Evolutionary conservation across 2,329 filamentous ascomycete genomes (phyloP).

Genomic region (Phialocephala sp.): DNA sequence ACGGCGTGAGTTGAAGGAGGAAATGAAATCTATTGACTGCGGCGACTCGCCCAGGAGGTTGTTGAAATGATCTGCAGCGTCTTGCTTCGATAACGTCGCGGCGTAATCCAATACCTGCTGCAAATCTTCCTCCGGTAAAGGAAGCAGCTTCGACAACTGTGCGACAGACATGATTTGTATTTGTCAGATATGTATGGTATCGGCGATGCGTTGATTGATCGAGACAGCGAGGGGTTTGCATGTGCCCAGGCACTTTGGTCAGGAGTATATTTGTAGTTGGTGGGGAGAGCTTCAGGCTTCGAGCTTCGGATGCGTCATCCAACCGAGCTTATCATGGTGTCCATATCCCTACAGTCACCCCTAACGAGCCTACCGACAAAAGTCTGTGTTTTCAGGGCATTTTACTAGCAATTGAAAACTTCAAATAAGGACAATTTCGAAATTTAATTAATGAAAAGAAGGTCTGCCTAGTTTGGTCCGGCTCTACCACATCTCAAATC

Average conservation of each 20-base stretch:
- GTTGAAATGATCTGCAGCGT: slow-evolving; percentile 83
- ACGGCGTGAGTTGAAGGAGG: slow-evolving; percentile 73
- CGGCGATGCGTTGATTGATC: neutral
- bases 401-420: too few relatives aligned
- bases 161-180: slow-evolving; percentile 52
- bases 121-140: slow-evolving; percentile 83
- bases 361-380: too few relatives aligned
- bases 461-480: too few relatives aligned
- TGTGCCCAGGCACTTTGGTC: neutral
- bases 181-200: neutral
- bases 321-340: too few relatives aligned
- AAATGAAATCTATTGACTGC: slow-evolving; percentile 73
- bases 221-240: neutral
- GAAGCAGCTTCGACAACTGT: slow-evolving; percentile 80
- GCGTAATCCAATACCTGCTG: slow-evolving; percentile 86
- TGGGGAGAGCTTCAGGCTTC: neutral
- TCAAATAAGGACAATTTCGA: too few relatives aligned
- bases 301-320: neutral
- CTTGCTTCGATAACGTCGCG: slow-evolving; percentile 74
- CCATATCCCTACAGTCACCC: too few relatives aligned
- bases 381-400: too few relatives aligned
- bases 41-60: slow-evolving; percentile 88
- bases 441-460: too few relatives aligned
- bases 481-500: too few relatives aligned
- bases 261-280: neutral